These are phyloP conservation scores for Rheum nobile DNA, from an alignment of 148 eudicot species.

Conservation along the genomic window DNA sequence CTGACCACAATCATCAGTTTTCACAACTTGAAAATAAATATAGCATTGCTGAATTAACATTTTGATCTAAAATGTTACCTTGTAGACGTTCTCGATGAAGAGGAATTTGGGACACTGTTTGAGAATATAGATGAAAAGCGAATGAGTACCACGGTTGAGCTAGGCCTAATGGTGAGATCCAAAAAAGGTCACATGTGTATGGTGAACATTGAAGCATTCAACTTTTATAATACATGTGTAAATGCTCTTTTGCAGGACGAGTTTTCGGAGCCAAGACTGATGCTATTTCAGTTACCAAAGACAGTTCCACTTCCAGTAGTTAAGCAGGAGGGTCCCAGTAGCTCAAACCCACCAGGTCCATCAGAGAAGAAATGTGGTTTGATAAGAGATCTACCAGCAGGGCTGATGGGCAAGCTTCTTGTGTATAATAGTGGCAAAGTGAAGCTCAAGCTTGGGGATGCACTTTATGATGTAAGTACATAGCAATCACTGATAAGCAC, in stretches of 20 bases:
- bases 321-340: not conserved
- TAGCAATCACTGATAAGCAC: not conserved
- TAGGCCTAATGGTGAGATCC: constrained; percentile 1
- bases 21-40: not conserved
- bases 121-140: not conserved
- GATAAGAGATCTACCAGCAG: not conserved
- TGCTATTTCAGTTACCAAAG: constrained; percentile 4
- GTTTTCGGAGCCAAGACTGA: not conserved
- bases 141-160: not conserved
- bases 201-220: not conserved
- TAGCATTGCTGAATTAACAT: not conserved
- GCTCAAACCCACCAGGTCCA: constrained; percentile 1
- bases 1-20: not conserved
- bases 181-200: not conserved
- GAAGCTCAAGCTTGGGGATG: constrained; percentile 10
- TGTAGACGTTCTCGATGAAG: not conserved
- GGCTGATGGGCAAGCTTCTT: constrained; percentile 4
- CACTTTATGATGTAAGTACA: constrained; percentile 9
- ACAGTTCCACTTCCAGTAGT: not conserved
- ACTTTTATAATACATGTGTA: not conserved
- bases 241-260: constrained; percentile 2
- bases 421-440: constrained; percentile 10
- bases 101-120: not conserved
- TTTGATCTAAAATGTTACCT: not conserved
- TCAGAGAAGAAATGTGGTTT: not conserved